Evolutionary conservation across 768 basidiomycete genomes (phyloP), one percentile per base, ranked within the genome.

Genomic region (Phaeotremella skinneri): DNA sequence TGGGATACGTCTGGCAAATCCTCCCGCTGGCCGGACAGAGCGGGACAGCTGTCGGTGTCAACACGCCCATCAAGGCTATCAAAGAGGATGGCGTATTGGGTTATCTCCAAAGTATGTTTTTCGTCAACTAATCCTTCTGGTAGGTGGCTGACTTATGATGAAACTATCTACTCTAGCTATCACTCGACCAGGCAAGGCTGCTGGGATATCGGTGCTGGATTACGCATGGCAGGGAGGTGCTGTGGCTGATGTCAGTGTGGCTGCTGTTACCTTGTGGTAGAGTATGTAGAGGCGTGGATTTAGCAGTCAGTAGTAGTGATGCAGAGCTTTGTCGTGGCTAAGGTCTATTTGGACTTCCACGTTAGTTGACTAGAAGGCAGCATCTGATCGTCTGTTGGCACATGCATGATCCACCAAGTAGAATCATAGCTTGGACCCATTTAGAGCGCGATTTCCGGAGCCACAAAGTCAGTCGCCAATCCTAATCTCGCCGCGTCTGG

Each of bases 1-100:
- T 48, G 25, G 45, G 45, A n/a, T 48, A 48, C 20, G 25, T 26
- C 45, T 48, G 45, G 45, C 45, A 48, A 26, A 9, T 48, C 34
- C 34, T 37, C 9, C 34, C 34, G 7, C 34, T 37, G 9, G 34
- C 34, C 17, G 34, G 34, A 7, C 34, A 37, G 34, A 37, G 34
- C 34, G 34, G 34, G 7, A 37, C 34, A 37, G 34, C 34, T 17
- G 34, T 37, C 17, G 34, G 34, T 17, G 34, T 37, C 9, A 37
- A 37, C 17, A 17, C 34, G 17, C 34, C 34, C 7, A 17, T 37
- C 34, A 37, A 37, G 17, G 34, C 34, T 37, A 37, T 37, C 34
- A 37, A 17, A 37, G 34, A 37, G 34, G 34, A 37, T 37, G 34
- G 34, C 9, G 34, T 37, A 7, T 37, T 37, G 34, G 34, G 34